phyloP scores from a whole-genome alignment of 495 filamentous ascomycete genomes.

The Pseudoneurospora amorphoporcata region DNA sequence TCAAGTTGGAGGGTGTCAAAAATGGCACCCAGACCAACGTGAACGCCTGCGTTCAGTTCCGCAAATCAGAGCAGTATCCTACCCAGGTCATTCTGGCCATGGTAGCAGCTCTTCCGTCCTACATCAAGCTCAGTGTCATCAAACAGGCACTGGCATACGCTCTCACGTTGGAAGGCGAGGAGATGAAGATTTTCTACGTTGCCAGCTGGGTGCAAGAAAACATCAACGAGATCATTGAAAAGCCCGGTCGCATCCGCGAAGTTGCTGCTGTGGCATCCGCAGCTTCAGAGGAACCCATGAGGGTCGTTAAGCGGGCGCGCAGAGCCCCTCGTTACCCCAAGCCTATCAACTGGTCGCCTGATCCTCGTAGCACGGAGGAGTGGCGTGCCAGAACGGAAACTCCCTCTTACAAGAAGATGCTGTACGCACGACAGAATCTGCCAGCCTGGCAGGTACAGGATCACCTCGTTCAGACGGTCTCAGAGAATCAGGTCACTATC shows the following conservation, averaged over 20 bases:
- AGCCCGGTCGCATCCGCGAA: conserved; percentile 71
- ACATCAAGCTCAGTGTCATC: conserved; percentile 84
- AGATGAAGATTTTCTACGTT: conserved; percentile 77
- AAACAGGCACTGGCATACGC: conserved; percentile 65
- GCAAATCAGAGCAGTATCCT: conserved; percentile 57
- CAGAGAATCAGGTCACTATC: conserved; percentile 74
- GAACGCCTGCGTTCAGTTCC: conserved; percentile 39
- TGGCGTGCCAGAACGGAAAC: conserved; percentile 35
- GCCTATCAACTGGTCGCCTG: conserved; percentile 36
- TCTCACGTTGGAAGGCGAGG: conserved; percentile 59
- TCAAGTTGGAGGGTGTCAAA: conserved; percentile 40
- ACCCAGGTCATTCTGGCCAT: conserved; percentile 65
- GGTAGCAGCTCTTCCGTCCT: conserved; percentile 63
- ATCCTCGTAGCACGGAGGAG: conserved; percentile 32
- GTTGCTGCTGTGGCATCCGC: conserved; percentile 60
- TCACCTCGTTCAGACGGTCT: conserved; percentile 62
- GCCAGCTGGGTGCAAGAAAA: conserved; percentile 83
- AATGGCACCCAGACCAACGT: conserved; percentile 34
- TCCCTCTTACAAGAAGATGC: conserved; percentile 59
- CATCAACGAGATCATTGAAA: conserved; percentile 63
- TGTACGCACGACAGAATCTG: conserved; percentile 54
- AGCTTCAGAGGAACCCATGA: conserved; percentile 36
- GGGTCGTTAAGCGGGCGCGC: conserved; percentile 12
- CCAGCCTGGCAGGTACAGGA: conserved; percentile 84
- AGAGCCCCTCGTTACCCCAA: conserved; percentile 40